Evolutionary conservation across 176 grass and related monocot genomes (phyloP).

Genomic region (Bonia amplexicaulis): DNA sequence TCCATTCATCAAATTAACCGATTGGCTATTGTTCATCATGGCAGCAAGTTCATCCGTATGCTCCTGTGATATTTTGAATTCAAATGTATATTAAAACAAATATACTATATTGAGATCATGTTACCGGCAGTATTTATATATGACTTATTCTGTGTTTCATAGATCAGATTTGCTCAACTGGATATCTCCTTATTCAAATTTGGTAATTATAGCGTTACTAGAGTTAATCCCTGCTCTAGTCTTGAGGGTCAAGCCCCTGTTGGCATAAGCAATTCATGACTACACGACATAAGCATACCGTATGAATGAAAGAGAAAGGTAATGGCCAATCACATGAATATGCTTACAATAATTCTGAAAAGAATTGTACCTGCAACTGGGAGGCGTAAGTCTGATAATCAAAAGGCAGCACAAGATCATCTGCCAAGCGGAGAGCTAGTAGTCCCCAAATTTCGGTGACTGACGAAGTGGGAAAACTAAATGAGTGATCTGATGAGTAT

Average conservation of each 20-base stretch:
- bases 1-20: constrained; percentile 47
- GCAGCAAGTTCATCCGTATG: constrained; percentile 46
- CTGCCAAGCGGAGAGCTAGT: constrained; percentile 65
- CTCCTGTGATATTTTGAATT: constrained; percentile 43
- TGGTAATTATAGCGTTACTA: not conserved
- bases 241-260: not conserved
- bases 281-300: not conserved
- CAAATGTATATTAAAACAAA: constrained; percentile 6
- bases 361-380: constrained; percentile 62
- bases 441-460: constrained; percentile 93
- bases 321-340: not conserved
- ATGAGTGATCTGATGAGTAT: constrained; percentile 9
- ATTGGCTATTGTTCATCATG: constrained; percentile 35
- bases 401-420: constrained; percentile 86
- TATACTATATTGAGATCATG: not conserved
- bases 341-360: constrained; percentile 10
- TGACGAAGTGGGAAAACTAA: constrained; percentile 37
- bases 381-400: constrained; percentile 69
- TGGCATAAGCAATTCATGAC: not conserved
- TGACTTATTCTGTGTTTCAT: not conserved
- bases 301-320: not conserved
- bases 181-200: not conserved
- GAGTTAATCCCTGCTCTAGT: not conserved
- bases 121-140: not conserved
- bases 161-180: not conserved